phyloP scores from a whole-genome alignment of 2,329 filamentous ascomycete genomes.

The Cryphonectria nitschkei region DNA sequence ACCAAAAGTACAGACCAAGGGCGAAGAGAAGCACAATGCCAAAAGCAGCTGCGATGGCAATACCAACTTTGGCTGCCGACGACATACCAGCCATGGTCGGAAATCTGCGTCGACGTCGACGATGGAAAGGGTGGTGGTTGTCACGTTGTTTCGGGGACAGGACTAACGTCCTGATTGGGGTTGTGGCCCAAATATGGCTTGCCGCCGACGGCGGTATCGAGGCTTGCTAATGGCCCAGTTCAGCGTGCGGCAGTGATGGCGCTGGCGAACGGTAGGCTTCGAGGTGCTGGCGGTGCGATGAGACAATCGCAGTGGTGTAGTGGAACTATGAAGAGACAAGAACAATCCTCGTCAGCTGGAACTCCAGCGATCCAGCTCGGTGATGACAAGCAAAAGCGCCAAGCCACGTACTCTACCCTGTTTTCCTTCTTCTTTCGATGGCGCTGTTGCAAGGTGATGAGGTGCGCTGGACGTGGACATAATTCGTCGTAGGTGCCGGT shows the following conservation, averaged over 20 bases:
- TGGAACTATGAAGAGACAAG: background rate
- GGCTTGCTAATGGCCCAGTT: background rate
- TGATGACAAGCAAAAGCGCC: background rate
- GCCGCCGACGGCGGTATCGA: background rate
- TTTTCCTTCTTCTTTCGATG: background rate
- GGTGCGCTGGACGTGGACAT: slow-evolving; percentile 9
- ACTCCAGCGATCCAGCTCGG: background rate
- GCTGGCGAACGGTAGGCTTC: too few species aligned
- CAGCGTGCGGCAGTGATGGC: background rate
- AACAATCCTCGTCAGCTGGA: slow-evolving; percentile 3
- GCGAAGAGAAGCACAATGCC: slow-evolving; percentile 20
- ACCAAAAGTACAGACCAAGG: slow-evolving; percentile 25
- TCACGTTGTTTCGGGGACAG: background rate
- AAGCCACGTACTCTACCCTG: background rate
- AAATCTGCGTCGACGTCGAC: background rate
- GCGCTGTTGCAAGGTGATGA: slow-evolving; percentile 5
- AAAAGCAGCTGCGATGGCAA: slow-evolving; percentile 24
- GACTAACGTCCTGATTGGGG: background rate
- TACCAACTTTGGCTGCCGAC: slow-evolving; percentile 24
- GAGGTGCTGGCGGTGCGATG: background rate
- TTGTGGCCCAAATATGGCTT: background rate
- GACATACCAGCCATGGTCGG: slow-evolving; percentile 12
- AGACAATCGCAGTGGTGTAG: background rate
- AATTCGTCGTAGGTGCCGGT: slow-evolving; percentile 6
- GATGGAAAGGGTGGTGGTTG: background rate